Base-by-base conservation (phyloP, 208 protist species). In the Leishmania aethiopica region DNA sequence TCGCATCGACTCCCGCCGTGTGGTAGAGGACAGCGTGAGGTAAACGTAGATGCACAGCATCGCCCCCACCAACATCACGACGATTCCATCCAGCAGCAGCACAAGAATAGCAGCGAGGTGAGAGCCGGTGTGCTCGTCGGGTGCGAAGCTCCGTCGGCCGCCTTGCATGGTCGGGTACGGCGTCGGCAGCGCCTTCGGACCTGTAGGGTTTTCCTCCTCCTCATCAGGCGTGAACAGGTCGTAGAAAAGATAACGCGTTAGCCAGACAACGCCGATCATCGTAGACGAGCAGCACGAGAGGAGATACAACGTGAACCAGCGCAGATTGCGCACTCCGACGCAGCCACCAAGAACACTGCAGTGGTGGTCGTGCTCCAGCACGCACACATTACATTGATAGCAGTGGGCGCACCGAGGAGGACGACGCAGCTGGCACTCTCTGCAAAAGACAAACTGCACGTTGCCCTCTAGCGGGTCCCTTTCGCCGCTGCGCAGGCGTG, bases 291-390 rank as follows among this genome's bases (percentile, higher is more conserved):
- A 77, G 67, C 62, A 77, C 32, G 78, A 77, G 40, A 86, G 55
- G 15, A 86, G 88, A 72, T 95, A 98, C 6, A 95, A 55, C 25
- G 80, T 80, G 73, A 98, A 98, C 91, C 91, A 98, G 40, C 96
- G 96, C 49, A 97, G 80, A 64, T 88, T 97, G 35, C 96, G 90
- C 80, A 89, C 75, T 7, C 94, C 96, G 15, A 98, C 90, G 81
- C 95, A 97, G 45, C 89, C 91, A 42, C 94, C 96, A n/a, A 97
- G 42, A n/a, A 97, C 81, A 49, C 84, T 89, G 79, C 96, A 98
- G 82, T 98, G 96, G 70, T 98, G 96, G 77, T 98, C 96, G 75
- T 96, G 93, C 55, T 94, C 92, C 17, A 90, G 73, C 17, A 98
- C 89, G 80, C 96, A 98, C 8, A 97, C 93, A 37, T 89, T 84